Evolutionary conservation across 75 land plant species (phyloP), one percentile per base, ranked within the genome.

Genomic region (Adiantum capillusveneris): DNA sequence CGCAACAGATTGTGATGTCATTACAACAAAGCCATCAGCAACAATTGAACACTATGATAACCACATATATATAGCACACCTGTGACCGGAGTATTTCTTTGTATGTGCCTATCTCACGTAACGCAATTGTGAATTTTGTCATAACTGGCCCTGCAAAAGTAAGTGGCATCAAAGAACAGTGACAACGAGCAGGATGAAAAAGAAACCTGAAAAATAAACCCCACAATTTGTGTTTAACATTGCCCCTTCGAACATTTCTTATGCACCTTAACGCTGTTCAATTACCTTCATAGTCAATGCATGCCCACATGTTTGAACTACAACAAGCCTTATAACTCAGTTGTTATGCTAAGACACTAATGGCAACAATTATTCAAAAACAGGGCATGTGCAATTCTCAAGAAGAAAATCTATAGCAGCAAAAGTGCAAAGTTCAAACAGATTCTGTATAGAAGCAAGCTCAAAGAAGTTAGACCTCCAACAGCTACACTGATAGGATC

Each of bases 401-500:
- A n/a, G n/a, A n/a, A n/a, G n/a, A n/a, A n/a, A n/a, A n/a, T n/a
- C n/a, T n/a, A n/a, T 34, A 34, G 37, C 7, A 5, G 9, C 37
- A 34, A 34, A 3, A 34, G 37, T 3, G 9, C 37, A 5, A 34
- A 34, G 9, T 34, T 34, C 3, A 34, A 34, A 34, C 3, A 34
- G 37, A 9, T 34, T 9, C 3, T 3, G 37, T 34, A 34, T 34
- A 34, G n/a, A n/a, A n/a, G n/a, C n/a, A n/a, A n/a, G 6, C 55
- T 22, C n/a, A n/a, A n/a, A 69, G 59, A 45, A 19, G 34, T 24
- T 31, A 43, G 44, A 92, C 97, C 98, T 86, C 98, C 98, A 82
- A 94, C 95, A 79, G 98, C 96, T 42, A 90, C 83, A 75, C 91
- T 80, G 44, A 94, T 89, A 30, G 98, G 98, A 62, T 94, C 98